Percentiles rank a stretch among this genome's conserved stretches.
These are phyloP conservation scores for Oryza officinalis DNA, from an alignment of 176 grass and related monocot species.

Conservation along the genomic window DNA sequence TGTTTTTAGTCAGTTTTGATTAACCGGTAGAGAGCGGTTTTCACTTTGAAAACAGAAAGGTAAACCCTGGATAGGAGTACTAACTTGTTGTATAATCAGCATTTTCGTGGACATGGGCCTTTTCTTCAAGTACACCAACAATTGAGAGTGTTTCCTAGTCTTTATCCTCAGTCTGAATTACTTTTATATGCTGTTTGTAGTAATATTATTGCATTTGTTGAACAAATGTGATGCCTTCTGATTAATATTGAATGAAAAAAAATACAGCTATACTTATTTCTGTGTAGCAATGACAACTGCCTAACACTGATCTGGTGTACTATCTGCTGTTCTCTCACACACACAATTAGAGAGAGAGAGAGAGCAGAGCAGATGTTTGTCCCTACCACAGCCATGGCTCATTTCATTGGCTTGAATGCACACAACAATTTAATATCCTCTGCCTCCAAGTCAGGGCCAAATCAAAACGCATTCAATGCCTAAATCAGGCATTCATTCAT, in stretches of 20 bases:
- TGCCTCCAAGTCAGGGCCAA: constrained; percentile 40
- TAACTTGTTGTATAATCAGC: too few species aligned
- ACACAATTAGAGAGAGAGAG: not conserved
- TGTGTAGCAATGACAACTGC: constrained; percentile 13
- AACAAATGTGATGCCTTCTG: not conserved
- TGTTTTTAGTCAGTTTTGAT: too few species aligned
- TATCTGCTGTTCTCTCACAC: constrained; percentile 7
- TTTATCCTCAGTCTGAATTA: too few species aligned
- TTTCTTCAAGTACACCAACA: too few species aligned
- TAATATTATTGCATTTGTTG: not conserved
- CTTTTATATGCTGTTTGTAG: too few species aligned
- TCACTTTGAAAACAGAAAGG: too few species aligned
- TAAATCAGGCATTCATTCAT: not conserved
- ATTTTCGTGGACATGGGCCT: too few species aligned
- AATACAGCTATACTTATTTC: not conserved
- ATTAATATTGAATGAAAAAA: not conserved
- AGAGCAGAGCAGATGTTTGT: constrained; percentile 26
- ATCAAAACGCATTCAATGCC: constrained; percentile 26
- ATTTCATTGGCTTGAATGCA: constrained; percentile 16
- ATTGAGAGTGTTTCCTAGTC: too few species aligned
- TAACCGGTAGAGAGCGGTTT: too few species aligned
- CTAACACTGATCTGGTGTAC: not conserved
- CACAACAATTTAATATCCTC: constrained; percentile 12
- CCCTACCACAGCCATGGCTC: not conserved
- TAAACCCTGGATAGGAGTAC: too few species aligned